phyloP scores from a whole-genome alignment of 2,329 filamentous ascomycete genomes.

The Beauveria sp. region DNA sequence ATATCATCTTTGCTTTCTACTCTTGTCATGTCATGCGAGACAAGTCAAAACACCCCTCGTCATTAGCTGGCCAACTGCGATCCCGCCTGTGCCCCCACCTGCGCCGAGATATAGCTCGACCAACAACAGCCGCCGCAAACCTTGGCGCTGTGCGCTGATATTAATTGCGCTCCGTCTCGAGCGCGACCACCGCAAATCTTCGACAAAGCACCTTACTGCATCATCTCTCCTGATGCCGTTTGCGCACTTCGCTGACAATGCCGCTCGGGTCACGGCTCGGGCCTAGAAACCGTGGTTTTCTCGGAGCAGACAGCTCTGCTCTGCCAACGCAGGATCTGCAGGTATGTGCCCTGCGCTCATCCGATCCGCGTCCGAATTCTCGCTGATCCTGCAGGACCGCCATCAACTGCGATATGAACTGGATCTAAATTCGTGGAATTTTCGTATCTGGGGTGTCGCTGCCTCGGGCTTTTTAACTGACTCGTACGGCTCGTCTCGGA shows the following conservation, averaged over 20 bases:
- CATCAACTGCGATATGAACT: slow-evolving; percentile 45
- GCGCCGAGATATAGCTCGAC: background rate
- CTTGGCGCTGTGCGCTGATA: slow-evolving; percentile 8
- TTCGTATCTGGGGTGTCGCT: slow-evolving; percentile 48
- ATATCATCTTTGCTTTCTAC: background rate
- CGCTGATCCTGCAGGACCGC: slow-evolving; percentile 33
- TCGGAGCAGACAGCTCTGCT: slow-evolving; percentile 44
- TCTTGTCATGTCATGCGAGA: slow-evolving; percentile 6
- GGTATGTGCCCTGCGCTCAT: slow-evolving; percentile 25
- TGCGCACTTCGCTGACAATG: slow-evolving; percentile 17
- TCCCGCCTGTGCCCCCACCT: background rate
- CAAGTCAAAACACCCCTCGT: background rate
- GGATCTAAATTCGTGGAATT: slow-evolving; percentile 47
- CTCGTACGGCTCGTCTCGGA: slow-evolving; percentile 30
- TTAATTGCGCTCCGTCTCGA: slow-evolving; percentile 2
- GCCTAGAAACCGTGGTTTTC: slow-evolving; percentile 40
- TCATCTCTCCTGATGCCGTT: background rate
- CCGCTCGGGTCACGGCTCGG: slow-evolving; percentile 22
- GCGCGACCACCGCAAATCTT: background rate
- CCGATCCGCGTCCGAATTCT: background rate
- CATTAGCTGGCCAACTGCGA: background rate
- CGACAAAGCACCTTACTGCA: background rate
- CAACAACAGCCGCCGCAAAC: background rate
- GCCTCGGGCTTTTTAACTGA: slow-evolving; percentile 48
- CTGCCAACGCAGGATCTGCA: slow-evolving; percentile 41